These are phyloP conservation scores for Alternaria arbusti DNA, from an alignment of 2,329 filamentous ascomycete species.

Conservation along the genomic window DNA sequence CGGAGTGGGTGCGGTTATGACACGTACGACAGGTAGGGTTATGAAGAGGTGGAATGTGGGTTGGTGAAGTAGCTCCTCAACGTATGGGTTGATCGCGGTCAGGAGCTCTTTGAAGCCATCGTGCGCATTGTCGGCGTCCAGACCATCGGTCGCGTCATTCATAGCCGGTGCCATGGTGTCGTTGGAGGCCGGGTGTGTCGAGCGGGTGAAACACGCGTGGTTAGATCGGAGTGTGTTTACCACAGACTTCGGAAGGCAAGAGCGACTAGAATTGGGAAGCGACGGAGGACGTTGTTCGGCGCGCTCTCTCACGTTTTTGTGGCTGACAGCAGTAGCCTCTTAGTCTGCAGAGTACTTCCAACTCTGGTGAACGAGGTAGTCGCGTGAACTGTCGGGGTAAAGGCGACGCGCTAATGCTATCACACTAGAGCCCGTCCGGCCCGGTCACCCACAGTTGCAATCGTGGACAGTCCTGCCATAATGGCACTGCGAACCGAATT, in stretches of 20 bases:
- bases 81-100: background rate
- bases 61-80: background rate
- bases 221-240: background rate
- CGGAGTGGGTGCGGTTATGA: background rate
- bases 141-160: background rate
- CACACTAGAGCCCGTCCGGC: background rate
- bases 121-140: background rate
- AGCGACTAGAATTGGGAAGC: background rate
- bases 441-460: background rate
- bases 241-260: background rate
- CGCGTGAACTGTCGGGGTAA: background rate
- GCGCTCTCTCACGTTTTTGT: background rate
- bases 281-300: background rate
- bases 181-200: background rate
- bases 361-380: background rate
- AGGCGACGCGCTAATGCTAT: background rate
- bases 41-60: constrained; percentile 1
- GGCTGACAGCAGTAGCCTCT: background rate
- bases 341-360: background rate
- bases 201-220: background rate
- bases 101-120: background rate
- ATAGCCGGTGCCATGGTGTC: background rate
- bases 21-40: background rate
- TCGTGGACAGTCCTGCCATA: background rate
- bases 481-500: background rate